Percentiles rank a stretch among this genome's conserved stretches.
Evolutionary conservation across 1,284 basidiomycete species (phyloP).

Genomic region (Melampsora larici-populina): DNA sequence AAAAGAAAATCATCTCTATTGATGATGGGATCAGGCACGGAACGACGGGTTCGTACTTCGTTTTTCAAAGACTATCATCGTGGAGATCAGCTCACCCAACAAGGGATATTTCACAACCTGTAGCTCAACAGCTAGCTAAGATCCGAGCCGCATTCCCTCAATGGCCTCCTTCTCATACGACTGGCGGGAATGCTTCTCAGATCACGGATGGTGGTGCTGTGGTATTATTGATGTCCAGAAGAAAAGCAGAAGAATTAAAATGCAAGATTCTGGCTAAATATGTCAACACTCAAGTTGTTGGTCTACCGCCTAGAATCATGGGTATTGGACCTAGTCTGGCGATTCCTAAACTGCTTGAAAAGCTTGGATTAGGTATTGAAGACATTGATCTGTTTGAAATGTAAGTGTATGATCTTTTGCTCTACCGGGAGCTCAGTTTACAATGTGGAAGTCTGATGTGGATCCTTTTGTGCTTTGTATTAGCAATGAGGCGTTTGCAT

Average conservation of each 20-base stretch:
- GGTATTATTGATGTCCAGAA: constrained; percentile 77
- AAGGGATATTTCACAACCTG: not conserved
- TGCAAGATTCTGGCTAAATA: constrained; percentile 73
- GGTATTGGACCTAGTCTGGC: constrained; percentile 49
- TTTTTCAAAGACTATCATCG: not conserved
- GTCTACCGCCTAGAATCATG: constrained; percentile 57
- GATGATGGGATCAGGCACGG: constrained; percentile 80
- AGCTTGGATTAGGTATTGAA: constrained; percentile 52
- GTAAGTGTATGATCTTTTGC: constrained; percentile 45
- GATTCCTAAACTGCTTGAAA: constrained; percentile 51
- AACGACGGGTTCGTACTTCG: constrained; percentile 59
- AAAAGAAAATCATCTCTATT: constrained; percentile 62
- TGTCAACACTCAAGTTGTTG: constrained; percentile 69
- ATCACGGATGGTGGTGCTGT: constrained; percentile 85
- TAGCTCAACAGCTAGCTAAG: constrained; percentile 64
- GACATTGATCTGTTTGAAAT: constrained; percentile 55
- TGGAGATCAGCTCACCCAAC: too few species aligned
- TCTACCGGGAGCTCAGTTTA: not conserved
- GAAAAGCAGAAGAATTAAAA: constrained; percentile 74
- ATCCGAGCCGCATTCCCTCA: constrained; percentile 79
- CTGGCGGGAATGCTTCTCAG: constrained; percentile 78
- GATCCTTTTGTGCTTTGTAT: constrained; percentile 44
- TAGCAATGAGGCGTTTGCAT: constrained; percentile 45
- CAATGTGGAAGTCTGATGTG: not conserved
- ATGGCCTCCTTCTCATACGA: constrained; percentile 73